Percentiles rank a stretch among this genome's conserved stretches.
These are phyloP conservation scores for Colletotrichum lindemuthianum DNA, from an alignment of 2,329 filamentous ascomycete genomes.

Conservation along the genomic window DNA sequence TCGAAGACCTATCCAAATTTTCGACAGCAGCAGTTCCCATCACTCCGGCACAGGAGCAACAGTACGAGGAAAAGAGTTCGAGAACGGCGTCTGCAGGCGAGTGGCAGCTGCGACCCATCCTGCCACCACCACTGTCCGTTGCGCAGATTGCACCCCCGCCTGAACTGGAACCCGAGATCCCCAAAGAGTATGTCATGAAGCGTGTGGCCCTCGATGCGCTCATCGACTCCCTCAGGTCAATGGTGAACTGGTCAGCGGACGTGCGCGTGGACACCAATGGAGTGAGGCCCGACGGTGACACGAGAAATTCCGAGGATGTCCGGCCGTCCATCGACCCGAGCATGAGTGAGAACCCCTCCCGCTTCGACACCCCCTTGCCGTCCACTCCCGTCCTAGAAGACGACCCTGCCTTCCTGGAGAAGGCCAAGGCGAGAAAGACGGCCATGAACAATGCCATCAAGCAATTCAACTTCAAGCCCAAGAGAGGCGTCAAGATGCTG, in stretches of 20 bases:
- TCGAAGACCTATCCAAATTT: constrained; percentile 92
- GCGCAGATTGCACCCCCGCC: constrained; percentile 73
- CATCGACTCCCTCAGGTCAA: constrained; percentile 86
- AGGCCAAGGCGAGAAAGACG: constrained; percentile 92
- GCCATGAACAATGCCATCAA: constrained; percentile 88
- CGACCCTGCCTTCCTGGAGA: constrained; percentile 93
- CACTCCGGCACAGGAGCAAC: constrained; percentile 81
- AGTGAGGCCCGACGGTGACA: constrained; percentile 44
- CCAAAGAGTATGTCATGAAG: constrained; percentile 91
- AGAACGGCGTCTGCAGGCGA: constrained; percentile 72
- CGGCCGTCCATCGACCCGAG: constrained; percentile 76
- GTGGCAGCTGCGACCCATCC: constrained; percentile 86
- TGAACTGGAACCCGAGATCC: constrained; percentile 76
- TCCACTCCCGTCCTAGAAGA: constrained; percentile 82
- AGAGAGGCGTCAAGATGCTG: constrained; percentile 87
- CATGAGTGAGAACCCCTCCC: constrained; percentile 68
- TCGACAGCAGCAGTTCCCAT: constrained; percentile 82
- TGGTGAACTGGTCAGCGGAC: constrained; percentile 88
- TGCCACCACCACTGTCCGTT: constrained; percentile 88
- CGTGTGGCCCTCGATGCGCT: constrained; percentile 88
- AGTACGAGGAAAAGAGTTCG: constrained; percentile 82
- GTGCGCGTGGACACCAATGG: constrained; percentile 69
- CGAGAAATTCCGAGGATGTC: constrained; percentile 52
- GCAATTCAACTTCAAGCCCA: constrained; percentile 98
- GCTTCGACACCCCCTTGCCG: constrained; percentile 68